Evolutionary conservation across 2,329 filamentous ascomycete species (phyloP).

Genomic region (Calonectria naviculata): DNA sequence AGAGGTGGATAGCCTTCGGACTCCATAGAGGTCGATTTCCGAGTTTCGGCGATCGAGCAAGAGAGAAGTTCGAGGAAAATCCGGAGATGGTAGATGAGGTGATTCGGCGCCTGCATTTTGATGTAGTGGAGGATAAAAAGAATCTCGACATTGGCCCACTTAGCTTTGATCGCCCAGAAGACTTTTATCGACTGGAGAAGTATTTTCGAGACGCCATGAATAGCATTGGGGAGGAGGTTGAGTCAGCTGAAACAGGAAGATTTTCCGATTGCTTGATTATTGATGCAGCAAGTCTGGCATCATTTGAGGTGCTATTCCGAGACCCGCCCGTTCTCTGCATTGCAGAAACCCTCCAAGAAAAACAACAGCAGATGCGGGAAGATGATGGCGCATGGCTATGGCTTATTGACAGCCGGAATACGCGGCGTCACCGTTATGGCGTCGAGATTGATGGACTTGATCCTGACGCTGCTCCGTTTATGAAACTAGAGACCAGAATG

Average conservation of each 20-base stretch:
- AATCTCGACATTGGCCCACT: not conserved
- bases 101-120: not conserved
- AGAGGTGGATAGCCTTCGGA: not conserved
- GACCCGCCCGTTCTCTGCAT: not conserved
- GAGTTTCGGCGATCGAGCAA: not conserved
- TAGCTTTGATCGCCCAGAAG: not conserved
- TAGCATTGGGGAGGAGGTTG: not conserved
- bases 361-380: not conserved
- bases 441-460: not conserved
- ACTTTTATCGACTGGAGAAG: not conserved
- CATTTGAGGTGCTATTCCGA: not conserved
- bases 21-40: not conserved
- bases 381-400: not conserved
- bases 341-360: not conserved
- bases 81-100: not conserved
- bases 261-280: not conserved
- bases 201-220: not conserved
- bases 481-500: not conserved
- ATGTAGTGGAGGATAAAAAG: not conserved
- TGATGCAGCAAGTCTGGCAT: not conserved
- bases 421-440: not conserved
- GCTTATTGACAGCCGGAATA: not conserved
- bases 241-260: not conserved
- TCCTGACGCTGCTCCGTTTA: not conserved
- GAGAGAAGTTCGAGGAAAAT: not conserved